Percentiles rank a stretch among this genome's conserved stretches.
Conservation (phyloP, 2,329 filamentous ascomycete genomes). For the Cryphonectria nitschkei region DNA sequence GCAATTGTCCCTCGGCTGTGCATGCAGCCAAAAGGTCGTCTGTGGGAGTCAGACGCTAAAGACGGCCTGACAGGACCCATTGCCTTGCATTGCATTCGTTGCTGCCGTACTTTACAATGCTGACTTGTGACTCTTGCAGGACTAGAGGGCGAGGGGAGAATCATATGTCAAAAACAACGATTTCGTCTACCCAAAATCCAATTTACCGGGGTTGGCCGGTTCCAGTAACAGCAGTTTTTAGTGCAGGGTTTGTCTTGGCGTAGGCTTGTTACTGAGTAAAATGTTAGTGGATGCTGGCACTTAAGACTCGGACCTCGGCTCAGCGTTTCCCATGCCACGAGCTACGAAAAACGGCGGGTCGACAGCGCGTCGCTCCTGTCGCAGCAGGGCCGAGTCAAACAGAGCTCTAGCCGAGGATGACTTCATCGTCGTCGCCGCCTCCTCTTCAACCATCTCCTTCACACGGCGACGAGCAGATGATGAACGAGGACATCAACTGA, state of each 20-base stretch:
- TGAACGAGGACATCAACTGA: conserved; percentile 29
- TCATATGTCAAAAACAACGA: conserved; percentile 4
- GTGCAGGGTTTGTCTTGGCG: too few species aligned
- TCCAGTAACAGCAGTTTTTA: too few species aligned
- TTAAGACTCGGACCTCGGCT: conserved; percentile 25
- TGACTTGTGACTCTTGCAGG: background rate
- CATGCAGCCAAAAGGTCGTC: background rate
- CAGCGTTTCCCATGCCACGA: conserved; percentile 5
- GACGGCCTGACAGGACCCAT: background rate
- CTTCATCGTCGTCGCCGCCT: background rate
- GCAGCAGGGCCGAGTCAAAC: background rate
- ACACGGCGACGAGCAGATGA: conserved; percentile 13
- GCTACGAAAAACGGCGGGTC: conserved; percentile 5
- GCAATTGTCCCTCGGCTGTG: background rate
- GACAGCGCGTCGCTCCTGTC: background rate
- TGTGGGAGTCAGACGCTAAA: background rate
- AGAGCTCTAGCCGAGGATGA: background rate
- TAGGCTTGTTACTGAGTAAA: too few species aligned
- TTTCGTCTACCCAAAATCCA: background rate
- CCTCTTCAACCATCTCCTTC: background rate
- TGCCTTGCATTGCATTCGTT: background rate
- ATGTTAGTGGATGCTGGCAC: background rate
- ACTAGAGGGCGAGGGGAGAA: too few species aligned
- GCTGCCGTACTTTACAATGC: background rate
- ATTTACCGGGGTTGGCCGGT: background rate